phyloP scores from a whole-genome alignment of 306 rosid genomes.

The Cucumis cinereus region DNA sequence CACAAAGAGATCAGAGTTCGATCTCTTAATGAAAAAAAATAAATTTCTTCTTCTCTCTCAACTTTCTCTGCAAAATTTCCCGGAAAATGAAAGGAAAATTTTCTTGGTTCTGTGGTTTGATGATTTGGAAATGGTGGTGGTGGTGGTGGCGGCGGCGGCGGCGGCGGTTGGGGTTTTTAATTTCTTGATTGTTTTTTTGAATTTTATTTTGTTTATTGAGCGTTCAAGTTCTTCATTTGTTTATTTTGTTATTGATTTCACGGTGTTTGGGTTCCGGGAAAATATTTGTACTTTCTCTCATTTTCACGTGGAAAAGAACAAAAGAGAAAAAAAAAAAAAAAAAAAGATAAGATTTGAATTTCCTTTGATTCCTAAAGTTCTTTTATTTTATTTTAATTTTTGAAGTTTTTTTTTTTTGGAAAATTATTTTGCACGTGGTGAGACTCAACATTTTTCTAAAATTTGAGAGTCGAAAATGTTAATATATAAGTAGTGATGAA shows the following conservation, averaged over 20 bases:
- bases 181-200: background rate
- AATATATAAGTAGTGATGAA: too few species aligned
- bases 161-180: background rate
- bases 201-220: background rate
- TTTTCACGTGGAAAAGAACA: too few species aligned
- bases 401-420: too few species aligned
- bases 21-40: background rate
- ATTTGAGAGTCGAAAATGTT: too few species aligned
- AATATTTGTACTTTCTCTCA: background rate
- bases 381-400: too few species aligned
- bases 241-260: background rate
- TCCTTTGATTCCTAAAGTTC: too few species aligned
- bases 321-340: too few species aligned
- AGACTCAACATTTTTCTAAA: too few species aligned
- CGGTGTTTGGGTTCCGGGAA: background rate
- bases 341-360: too few species aligned
- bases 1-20: constrained; percentile 35
- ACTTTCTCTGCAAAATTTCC: background rate
- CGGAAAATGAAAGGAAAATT: background rate
- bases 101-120: background rate
- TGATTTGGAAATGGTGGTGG: background rate
- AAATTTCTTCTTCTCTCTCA: background rate
- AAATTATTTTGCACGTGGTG: too few species aligned
- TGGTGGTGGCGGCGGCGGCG: background rate
- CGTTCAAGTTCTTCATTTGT: background rate